A percentile compares a stretch with the other conserved stretches of the same genome.
Conservation (phyloP, 2,329 filamentous ascomycete genomes). For the Chaetomium sp. region DNA sequence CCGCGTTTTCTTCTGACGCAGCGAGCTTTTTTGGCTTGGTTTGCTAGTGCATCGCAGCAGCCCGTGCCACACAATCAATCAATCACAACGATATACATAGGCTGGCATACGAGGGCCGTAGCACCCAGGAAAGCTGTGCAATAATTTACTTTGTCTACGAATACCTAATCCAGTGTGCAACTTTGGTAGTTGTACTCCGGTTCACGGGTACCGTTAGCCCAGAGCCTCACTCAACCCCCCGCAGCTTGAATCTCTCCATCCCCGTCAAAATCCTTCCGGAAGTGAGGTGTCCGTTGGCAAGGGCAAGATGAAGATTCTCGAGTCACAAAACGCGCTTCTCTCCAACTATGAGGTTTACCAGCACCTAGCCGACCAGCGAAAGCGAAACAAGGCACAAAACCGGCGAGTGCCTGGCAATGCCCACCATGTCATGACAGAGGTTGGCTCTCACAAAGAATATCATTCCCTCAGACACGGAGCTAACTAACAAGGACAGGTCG, state of each 20-base stretch:
- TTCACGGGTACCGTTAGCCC: background rate
- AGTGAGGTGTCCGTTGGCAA: background rate
- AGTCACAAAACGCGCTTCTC: slow-evolving; percentile 68
- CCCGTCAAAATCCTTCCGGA: background rate
- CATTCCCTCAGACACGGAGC: background rate
- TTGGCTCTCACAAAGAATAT: slow-evolving; percentile 42
- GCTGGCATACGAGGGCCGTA: background rate
- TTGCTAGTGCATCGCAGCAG: background rate
- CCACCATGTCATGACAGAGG: slow-evolving; percentile 66
- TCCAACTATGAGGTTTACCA: slow-evolving; percentile 74
- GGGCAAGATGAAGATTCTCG: slow-evolving; percentile 66
- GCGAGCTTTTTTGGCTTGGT: background rate
- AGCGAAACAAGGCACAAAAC: slow-evolving; percentile 54
- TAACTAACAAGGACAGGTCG: slow-evolving; percentile 48
- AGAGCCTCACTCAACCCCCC: background rate
- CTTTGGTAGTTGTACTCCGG: background rate
- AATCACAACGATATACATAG: background rate
- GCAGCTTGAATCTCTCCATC: background rate
- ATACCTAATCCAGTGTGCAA: background rate
- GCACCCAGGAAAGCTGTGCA: background rate
- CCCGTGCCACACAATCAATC: background rate
- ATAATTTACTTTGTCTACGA: background rate
- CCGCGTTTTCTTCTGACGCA: slow-evolving; percentile 3
- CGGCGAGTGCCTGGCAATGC: slow-evolving; percentile 59
- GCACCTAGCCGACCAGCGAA: slow-evolving; percentile 61